Evolutionary conservation across 495 filamentous ascomycete species (phyloP).

Genomic region (Penicillium robsamsonii): DNA sequence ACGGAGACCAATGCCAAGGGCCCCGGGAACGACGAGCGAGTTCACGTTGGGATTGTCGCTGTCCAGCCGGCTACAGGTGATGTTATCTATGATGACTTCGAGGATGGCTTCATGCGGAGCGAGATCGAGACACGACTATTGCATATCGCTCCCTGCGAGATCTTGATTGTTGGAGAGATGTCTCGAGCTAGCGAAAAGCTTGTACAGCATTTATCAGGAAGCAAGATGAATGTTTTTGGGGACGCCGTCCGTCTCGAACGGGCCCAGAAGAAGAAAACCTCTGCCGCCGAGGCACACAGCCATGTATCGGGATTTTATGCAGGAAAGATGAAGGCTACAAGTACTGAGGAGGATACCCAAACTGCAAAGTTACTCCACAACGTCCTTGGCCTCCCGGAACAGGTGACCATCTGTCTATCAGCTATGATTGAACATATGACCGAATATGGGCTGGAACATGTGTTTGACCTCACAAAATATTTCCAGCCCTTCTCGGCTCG

Average conservation of each 20-base stretch:
- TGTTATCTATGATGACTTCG: constrained; percentile 94
- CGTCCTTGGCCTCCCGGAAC: constrained; percentile 78
- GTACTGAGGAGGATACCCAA: constrained; percentile 44
- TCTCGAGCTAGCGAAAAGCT: constrained; percentile 94
- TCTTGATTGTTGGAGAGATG: constrained; percentile 90
- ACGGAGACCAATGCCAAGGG: constrained; percentile 86
- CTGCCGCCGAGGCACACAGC: constrained; percentile 78
- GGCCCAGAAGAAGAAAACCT: constrained; percentile 70
- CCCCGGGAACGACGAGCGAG: constrained; percentile 86
- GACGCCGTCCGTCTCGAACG: constrained; percentile 84
- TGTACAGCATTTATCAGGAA: constrained; percentile 83
- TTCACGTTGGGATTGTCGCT: constrained; percentile 87
- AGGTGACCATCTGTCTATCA: constrained; percentile 88
- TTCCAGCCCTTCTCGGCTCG: constrained; percentile 95
- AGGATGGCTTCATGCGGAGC: constrained; percentile 97
- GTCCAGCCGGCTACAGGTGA: constrained; percentile 96
- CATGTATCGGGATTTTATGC: constrained; percentile 96
- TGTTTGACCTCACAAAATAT: constrained; percentile 95
- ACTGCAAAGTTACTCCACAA: constrained; percentile 71
- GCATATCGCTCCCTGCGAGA: constrained; percentile 94
- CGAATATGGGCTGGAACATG: constrained; percentile 92
- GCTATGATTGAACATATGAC: constrained; percentile 94
- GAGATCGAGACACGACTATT: constrained; percentile 93
- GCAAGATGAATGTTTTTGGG: constrained; percentile 88
- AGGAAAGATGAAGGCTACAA: constrained; percentile 68